These are phyloP conservation scores for Mycena rosella DNA, from an alignment of 768 basidiomycete genomes.

Conservation along the genomic window DNA sequence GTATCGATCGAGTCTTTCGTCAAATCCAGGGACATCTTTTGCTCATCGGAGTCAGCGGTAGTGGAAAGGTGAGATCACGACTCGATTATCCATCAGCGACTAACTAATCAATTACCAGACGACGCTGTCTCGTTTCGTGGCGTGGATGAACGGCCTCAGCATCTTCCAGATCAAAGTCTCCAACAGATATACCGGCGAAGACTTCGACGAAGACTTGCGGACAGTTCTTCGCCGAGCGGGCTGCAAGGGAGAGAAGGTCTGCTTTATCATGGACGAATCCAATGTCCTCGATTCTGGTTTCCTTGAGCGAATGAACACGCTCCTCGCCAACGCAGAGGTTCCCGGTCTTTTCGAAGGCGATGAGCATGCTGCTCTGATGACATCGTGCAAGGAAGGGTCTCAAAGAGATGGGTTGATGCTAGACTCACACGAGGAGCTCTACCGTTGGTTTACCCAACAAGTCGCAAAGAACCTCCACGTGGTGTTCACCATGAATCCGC, in stretches of 20 bases:
- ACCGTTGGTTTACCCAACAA: slow-evolving; percentile 99
- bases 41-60: slow-evolving; percentile 97
- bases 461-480: slow-evolving; percentile 98
- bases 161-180: slow-evolving; percentile 99
- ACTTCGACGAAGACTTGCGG: slow-evolving; percentile 98
- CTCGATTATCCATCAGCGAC: slow-evolving; percentile 17
- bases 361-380: slow-evolving; percentile 97
- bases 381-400: slow-evolving; percentile 99
- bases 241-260: slow-evolving; percentile 99
- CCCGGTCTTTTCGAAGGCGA: slow-evolving; percentile 99
- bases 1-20: slow-evolving; percentile 98
- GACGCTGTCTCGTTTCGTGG: slow-evolving; percentile 96
- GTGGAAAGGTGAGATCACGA: slow-evolving; percentile 84
- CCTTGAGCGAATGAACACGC: slow-evolving; percentile 99
- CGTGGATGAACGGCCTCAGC: slow-evolving; percentile 99
- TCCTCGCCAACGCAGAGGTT: slow-evolving; percentile 99
- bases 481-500: slow-evolving; percentile 99
- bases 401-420: slow-evolving; percentile 98
- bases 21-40: slow-evolving; percentile 97
- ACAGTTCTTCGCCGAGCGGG: slow-evolving; percentile 95
- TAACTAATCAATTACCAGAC: slow-evolving; percentile 67
- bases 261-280: slow-evolving; percentile 99
- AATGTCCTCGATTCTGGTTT: slow-evolving; percentile 99
- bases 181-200: slow-evolving; percentile 98
- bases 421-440: slow-evolving; percentile 97